A percentile compares a stretch with the other conserved stretches of the same genome.
Conservation (phyloP, 2,329 filamentous ascomycete species). For the Colletotrichum camelliae region DNA sequence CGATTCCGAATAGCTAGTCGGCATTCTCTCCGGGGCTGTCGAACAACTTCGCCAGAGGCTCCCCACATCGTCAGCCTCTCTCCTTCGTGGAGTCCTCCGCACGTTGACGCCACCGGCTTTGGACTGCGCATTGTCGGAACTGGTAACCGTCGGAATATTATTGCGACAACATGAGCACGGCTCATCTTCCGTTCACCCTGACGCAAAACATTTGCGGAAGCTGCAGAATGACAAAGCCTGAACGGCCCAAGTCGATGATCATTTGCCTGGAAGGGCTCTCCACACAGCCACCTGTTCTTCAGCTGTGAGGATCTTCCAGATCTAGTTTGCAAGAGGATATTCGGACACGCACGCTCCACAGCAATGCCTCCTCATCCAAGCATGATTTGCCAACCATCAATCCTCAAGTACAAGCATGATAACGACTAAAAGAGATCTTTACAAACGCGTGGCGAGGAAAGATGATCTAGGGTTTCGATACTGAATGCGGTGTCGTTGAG, state of each 20-base stretch:
- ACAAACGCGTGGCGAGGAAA: background rate
- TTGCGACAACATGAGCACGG: background rate
- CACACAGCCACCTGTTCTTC: background rate
- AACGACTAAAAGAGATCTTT: background rate
- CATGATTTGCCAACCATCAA: background rate
- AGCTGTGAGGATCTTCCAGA: background rate
- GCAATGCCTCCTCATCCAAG: background rate
- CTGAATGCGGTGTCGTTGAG: background rate
- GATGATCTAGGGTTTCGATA: background rate
- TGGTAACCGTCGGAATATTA: background rate
- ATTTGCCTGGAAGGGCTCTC: background rate
- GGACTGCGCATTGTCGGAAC: background rate
- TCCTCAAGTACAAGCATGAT: background rate
- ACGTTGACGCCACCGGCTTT: background rate
- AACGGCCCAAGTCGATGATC: background rate
- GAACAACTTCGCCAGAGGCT: background rate
- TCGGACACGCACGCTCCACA: constrained; percentile 10
- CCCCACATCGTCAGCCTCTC: background rate
- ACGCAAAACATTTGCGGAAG: background rate
- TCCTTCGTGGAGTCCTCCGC: background rate
- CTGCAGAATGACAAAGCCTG: background rate
- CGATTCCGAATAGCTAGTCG: constrained; percentile 11
- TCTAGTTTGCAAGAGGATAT: background rate
- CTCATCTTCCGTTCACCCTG: background rate
- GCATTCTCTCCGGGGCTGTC: background rate